Evolutionary conservation across 768 basidiomycete species (phyloP).

Genomic region (Royoungia palumana): DNA sequence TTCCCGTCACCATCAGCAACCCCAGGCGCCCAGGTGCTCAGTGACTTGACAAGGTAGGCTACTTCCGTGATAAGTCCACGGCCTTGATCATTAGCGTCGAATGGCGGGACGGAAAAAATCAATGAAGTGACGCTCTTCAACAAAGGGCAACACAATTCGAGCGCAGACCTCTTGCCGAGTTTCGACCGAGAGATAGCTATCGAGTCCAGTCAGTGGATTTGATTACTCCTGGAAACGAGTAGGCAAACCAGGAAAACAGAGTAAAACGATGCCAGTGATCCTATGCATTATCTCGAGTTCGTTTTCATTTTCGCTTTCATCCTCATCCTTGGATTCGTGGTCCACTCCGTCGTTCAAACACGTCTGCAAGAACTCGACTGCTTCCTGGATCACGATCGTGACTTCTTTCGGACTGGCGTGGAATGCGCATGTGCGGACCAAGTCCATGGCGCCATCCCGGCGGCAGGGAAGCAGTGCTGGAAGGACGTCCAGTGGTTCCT

Average conservation of each 20-base stretch:
- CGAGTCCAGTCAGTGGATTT: neutral
- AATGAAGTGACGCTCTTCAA: constrained; percentile 13
- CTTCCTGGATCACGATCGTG: constrained; percentile 40
- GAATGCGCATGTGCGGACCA: constrained; percentile 33
- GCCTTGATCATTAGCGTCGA: constrained; percentile 14
- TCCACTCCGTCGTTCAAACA: constrained; percentile 9
- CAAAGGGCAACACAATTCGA: constrained; percentile 21
- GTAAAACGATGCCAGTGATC: constrained; percentile 11
- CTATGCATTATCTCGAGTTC: constrained; percentile 7
- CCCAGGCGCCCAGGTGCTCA: constrained; percentile 16
- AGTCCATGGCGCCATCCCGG: constrained; percentile 27
- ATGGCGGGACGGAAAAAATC: constrained; percentile 13
- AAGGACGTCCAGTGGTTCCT: constrained; percentile 42
- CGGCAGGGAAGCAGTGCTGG: constrained; percentile 33
- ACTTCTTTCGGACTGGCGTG: constrained; percentile 40
- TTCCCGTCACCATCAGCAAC: neutral
- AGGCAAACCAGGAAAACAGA: constrained; percentile 24
- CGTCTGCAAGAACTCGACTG: constrained; percentile 31
- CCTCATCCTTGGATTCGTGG: constrained; percentile 3
- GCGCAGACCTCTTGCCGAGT: constrained; percentile 22
- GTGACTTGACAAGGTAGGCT: constrained; percentile 12
- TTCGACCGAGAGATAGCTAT: constrained; percentile 26
- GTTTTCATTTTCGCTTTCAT: constrained; percentile 17
- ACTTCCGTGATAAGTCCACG: constrained; percentile 19
- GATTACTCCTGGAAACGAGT: neutral